These are phyloP conservation scores for Cryptococcus sp. DNA, from an alignment of 1,284 basidiomycete species.

Conservation along the genomic window DNA sequence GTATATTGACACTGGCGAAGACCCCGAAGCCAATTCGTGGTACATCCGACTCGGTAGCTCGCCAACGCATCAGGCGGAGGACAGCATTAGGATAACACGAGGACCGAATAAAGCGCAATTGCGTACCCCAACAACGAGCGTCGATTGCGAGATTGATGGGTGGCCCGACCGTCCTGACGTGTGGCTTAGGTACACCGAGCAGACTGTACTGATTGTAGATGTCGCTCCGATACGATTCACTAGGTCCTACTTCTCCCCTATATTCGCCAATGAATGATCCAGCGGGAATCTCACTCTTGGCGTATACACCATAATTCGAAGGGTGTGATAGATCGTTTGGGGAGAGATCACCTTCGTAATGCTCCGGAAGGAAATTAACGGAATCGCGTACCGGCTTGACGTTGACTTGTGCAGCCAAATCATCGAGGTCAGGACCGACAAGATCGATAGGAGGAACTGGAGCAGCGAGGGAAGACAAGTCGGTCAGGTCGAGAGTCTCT, in stretches of 20 bases:
- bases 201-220: slow-evolving; percentile 55
- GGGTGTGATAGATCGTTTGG: slow-evolving; percentile 37
- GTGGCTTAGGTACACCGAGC: slow-evolving; percentile 56
- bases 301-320: slow-evolving; percentile 43
- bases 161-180: slow-evolving; percentile 74
- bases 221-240: slow-evolving; percentile 45
- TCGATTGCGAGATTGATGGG: slow-evolving; percentile 80
- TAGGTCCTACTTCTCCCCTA: slow-evolving; percentile 39
- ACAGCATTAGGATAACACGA: slow-evolving; percentile 90
- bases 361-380: slow-evolving; percentile 36
- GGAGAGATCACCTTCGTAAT: slow-evolving; percentile 27
- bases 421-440: slow-evolving; percentile 25
- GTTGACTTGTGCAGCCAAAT: slow-evolving; percentile 18
- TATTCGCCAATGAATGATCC: slow-evolving; percentile 45
- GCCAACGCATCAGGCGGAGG: slow-evolving; percentile 64
- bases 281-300: slow-evolving; percentile 19
- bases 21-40: slow-evolving; percentile 65
- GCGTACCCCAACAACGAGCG: slow-evolving; percentile 68
- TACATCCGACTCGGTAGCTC: slow-evolving; percentile 13
- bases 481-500: slow-evolving; percentile 35
- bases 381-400: slow-evolving; percentile 33
- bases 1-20: slow-evolving; percentile 74
- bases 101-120: slow-evolving; percentile 69
- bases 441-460: slow-evolving; percentile 45
- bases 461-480: slow-evolving; percentile 50